A percentile compares a stretch with the other conserved stretches of the same genome.
These are phyloP conservation scores for Crepidotus variabilis DNA, from an alignment of 768 basidiomycete genomes.

Conservation along the genomic window DNA sequence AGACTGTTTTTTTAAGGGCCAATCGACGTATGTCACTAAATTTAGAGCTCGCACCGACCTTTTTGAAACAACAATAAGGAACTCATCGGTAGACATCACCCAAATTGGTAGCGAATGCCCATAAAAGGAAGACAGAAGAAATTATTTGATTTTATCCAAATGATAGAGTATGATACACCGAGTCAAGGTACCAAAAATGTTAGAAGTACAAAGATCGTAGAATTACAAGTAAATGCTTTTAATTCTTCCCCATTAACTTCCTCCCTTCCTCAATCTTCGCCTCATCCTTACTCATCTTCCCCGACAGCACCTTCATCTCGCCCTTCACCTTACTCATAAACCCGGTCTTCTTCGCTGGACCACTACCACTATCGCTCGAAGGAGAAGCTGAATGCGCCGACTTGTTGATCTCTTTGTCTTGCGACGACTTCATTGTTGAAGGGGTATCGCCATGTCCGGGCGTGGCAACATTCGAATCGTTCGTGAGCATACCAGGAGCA, in stretches of 20 bases:
- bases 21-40: too few species aligned
- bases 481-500: background rate
- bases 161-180: too few species aligned
- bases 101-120: too few species aligned
- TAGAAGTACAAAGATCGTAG: too few species aligned
- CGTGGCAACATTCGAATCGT: background rate
- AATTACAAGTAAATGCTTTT: too few species aligned
- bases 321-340: slow-evolving; percentile 36
- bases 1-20: too few species aligned
- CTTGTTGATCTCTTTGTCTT: background rate
- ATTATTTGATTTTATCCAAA: too few species aligned
- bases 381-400: background rate
- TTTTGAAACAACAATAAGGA: too few species aligned
- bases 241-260: slow-evolving; percentile 28
- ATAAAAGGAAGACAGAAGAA: too few species aligned
- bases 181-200: too few species aligned
- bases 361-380: background rate
- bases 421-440: background rate
- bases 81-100: too few species aligned
- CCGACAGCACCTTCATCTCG: slow-evolving; percentile 34
- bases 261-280: slow-evolving; percentile 34
- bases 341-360: slow-evolving; percentile 16
- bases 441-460: background rate
- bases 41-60: too few species aligned
- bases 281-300: slow-evolving; percentile 32